Evolutionary conservation across 495 filamentous ascomycete genomes (phyloP).

Genomic region (Parmelia sp.): DNA sequence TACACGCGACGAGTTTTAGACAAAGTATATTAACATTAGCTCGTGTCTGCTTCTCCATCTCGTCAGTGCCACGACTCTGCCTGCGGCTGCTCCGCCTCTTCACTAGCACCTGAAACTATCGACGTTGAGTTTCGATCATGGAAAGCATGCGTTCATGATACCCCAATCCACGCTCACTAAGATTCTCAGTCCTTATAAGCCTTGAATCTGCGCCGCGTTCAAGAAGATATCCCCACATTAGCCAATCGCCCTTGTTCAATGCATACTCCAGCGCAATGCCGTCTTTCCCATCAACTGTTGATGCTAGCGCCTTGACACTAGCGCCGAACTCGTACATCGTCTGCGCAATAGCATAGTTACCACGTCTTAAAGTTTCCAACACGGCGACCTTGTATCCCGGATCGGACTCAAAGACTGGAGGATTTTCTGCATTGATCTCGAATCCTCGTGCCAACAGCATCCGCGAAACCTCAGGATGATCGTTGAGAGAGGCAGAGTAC

Average conservation of each 20-base stretch:
- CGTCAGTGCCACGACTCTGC: no score
- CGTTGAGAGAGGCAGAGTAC: background rate
- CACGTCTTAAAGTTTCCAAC: background rate
- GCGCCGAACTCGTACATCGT: background rate
- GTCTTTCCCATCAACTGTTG: background rate
- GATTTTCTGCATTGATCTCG: background rate
- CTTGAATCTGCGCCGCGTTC: no score
- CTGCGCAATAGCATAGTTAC: background rate
- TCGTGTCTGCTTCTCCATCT: no score
- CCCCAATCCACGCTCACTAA: no score
- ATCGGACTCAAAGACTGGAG: background rate
- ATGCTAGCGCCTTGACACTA: background rate
- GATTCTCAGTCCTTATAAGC: no score
- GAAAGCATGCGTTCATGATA: no score
- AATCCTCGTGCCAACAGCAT: background rate
- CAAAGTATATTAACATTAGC: no score
- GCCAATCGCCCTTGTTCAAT: background rate
- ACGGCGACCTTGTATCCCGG: background rate
- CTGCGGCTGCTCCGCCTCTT: no score
- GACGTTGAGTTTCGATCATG: no score
- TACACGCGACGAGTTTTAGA: no score
- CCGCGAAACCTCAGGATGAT: background rate
- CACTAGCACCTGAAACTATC: no score
- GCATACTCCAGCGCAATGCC: background rate
- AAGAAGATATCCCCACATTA: no score